Conservation (phyloP, 352 stramenopile species). For the Pythium phragmitis region DNA sequence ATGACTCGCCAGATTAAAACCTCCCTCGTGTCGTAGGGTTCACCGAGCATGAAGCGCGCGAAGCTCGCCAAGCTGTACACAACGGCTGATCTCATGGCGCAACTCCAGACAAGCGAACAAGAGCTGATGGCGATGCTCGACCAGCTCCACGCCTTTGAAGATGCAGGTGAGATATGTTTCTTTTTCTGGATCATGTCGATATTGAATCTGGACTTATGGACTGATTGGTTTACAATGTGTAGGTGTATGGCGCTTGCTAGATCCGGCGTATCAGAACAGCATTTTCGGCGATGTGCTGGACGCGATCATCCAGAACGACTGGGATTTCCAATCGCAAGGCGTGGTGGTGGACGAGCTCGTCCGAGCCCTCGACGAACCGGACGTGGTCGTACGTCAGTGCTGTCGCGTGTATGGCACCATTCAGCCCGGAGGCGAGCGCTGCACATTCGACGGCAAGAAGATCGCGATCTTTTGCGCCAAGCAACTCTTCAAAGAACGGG, state of each 20-base stretch:
- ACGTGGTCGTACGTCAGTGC: slow-evolving; percentile 67
- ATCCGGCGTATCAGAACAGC: slow-evolving; percentile 46
- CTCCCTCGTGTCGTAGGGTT: slow-evolving; percentile 1
- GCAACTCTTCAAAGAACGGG: slow-evolving; percentile 69
- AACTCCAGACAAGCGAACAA: slow-evolving; percentile 61
- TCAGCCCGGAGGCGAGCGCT: slow-evolving; percentile 31
- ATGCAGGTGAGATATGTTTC: slow-evolving; percentile 33
- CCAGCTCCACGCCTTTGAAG: slow-evolving; percentile 67
- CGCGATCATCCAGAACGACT: slow-evolving; percentile 68
- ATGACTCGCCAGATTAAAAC: not conserved
- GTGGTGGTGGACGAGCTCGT: slow-evolving; percentile 46
- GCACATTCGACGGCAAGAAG: slow-evolving; percentile 54
- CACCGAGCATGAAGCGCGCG: slow-evolving; percentile 35
- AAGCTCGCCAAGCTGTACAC: slow-evolving; percentile 63
- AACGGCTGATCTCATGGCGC: slow-evolving; percentile 55
- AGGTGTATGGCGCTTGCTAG: slow-evolving; percentile 63
- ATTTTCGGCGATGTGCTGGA: slow-evolving; percentile 80
- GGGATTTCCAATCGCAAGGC: slow-evolving; percentile 44
- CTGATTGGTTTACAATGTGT: not conserved
- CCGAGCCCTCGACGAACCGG: slow-evolving; percentile 33
- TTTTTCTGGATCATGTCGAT: not conserved
- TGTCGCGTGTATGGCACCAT: slow-evolving; percentile 61
- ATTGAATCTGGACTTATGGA: not conserved
- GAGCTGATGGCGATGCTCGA: slow-evolving; percentile 63
- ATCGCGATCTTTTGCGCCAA: slow-evolving; percentile 73